Evolutionary conservation across 306 rosid genomes (phyloP).

Genomic region (Cucumis cinereus): DNA sequence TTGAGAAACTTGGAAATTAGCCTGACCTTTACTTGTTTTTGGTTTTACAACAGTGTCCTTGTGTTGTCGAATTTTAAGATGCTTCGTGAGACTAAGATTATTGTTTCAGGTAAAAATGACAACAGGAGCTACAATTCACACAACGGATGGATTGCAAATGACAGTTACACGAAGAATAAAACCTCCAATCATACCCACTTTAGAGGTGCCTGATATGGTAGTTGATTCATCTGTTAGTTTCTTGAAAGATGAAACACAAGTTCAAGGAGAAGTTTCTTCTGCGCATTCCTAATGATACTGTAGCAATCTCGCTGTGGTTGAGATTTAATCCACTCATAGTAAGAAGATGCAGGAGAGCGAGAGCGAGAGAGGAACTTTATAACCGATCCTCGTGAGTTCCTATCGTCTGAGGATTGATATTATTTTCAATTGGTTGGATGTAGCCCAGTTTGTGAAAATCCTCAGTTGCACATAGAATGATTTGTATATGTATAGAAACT

Average conservation of each 20-base stretch:
- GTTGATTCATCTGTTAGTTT: slow-evolving; percentile 30
- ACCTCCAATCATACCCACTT: slow-evolving; percentile 60
- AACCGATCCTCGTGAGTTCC: background rate
- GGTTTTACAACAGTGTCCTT: background rate
- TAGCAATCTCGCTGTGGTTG: background rate
- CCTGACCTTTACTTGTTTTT: background rate
- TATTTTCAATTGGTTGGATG: background rate
- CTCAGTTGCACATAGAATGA: background rate
- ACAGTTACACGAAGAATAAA: slow-evolving; percentile 67
- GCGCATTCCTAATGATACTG: slow-evolving; percentile 24
- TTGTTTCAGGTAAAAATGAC: slow-evolving; percentile 74
- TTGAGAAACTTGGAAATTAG: background rate
- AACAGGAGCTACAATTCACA: slow-evolving; percentile 95
- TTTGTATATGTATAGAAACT: background rate
- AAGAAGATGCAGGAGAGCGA: background rate
- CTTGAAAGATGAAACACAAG: slow-evolving; percentile 29
- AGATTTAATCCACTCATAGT: background rate
- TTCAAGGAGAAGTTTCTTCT: slow-evolving; percentile 38
- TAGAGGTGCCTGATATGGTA: slow-evolving; percentile 38
- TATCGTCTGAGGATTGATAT: background rate
- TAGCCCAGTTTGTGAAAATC: background rate
- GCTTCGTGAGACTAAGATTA: background rate
- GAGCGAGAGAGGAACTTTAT: background rate
- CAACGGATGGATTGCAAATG: slow-evolving; percentile 82
- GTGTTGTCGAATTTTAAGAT: background rate